Conservation (phyloP, 2,329 filamentous ascomycete species). For the Aspergillus fijiensis region DNA sequence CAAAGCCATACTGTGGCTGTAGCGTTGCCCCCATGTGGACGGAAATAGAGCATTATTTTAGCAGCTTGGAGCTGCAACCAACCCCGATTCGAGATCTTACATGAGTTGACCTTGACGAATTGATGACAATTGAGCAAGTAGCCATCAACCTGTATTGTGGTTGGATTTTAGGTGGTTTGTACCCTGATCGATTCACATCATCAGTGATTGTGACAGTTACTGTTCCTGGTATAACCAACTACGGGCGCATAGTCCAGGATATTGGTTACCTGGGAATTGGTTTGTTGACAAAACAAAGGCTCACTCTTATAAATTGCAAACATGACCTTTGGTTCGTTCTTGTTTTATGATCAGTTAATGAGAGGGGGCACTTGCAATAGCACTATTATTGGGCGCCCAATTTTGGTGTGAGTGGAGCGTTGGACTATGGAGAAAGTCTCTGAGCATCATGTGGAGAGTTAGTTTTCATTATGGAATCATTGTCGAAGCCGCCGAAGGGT, state of each 20-base stretch:
- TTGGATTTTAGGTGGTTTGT: too few relatives aligned
- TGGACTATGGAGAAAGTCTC: constrained; percentile 2
- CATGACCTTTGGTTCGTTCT: neutral
- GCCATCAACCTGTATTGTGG: too few relatives aligned
- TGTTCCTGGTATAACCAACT: neutral
- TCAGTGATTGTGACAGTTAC: neutral
- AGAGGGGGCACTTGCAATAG: neutral
- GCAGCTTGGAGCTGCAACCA: constrained; percentile 1
- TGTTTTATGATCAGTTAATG: neutral
- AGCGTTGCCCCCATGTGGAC: constrained; percentile 8
- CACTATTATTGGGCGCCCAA: neutral
- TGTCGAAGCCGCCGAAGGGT: constrained; percentile 15
- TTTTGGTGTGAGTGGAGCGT: neutral
- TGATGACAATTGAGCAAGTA: neutral
- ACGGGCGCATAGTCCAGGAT: neutral
- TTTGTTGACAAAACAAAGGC: neutral
- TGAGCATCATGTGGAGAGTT: constrained; percentile 11
- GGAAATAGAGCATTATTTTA: constrained; percentile 3
- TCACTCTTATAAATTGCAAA: neutral
- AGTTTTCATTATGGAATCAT: constrained; percentile 14
- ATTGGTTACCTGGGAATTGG: neutral
- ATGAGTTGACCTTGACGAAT: neutral
- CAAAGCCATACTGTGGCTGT: constrained; percentile 4
- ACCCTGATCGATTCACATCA: neutral
- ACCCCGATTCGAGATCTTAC: constrained; percentile 1